Base-by-base conservation (phyloP, 2,329 filamentous ascomycete genomes). In the Monilinia fructigena region DNA sequence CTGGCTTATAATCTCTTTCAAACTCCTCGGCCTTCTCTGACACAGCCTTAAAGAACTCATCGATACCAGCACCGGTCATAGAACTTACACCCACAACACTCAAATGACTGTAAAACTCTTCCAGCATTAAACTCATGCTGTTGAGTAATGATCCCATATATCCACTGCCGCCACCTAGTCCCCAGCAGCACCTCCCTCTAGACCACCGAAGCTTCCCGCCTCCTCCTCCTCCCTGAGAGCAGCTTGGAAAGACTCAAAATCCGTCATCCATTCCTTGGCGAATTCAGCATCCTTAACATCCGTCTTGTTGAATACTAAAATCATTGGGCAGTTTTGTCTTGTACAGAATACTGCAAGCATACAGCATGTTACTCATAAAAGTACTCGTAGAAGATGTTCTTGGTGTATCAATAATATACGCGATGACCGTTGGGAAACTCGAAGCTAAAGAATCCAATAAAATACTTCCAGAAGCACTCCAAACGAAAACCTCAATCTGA, bases 341-440 rank as follows among this genome's bases (percentile, higher is more conserved):
- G 85, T 99, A 99, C 20, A 99, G 85, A 70, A 99, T 99, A 68
- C 91, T 96, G 83, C 95, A 98, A 28, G 95, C 95, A 78, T 99
- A 99, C 54, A 99, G 88, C 95, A 99, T 99, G 80, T 99, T 99
- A 77, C 91, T 96, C 95, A 99, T 99, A 79, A 99, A 99, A 0
- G 95, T 99, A 70, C 90, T 93, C 0, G 95, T 98, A 50, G 92
- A 96, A 47, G 90, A 88, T 18, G 93, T 96, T 64, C 95, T 88
- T 4, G 96, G 95, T 1, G 95, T 99, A 79, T 99, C 95, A 78
- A 99, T 97, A 68, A 99, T 86, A 79, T 98, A 99, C 66, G 95
- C 95, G 73, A 99, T 92, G 52, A 99, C 92, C 0, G 96, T 99
- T 0, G 96, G 95, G 76, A 99, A 98, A 0, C 91, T 93, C 4